Base-by-base conservation (phyloP, 2,329 filamentous ascomycete genomes). In the Colletotrichum kahawae region DNA sequence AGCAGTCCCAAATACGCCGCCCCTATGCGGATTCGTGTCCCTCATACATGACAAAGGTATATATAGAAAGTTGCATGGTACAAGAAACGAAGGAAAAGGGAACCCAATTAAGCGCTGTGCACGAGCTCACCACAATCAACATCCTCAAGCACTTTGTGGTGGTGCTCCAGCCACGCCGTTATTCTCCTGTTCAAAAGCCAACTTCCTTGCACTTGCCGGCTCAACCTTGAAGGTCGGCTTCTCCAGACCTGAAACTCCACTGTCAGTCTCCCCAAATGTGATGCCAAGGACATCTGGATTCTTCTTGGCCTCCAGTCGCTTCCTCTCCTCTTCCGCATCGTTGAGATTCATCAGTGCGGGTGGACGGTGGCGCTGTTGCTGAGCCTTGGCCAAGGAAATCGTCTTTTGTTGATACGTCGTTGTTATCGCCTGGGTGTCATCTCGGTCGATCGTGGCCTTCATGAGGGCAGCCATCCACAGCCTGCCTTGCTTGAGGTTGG, bases 391-490 rank as follows among this genome's bases (percentile, higher is more conserved):
- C 8, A 99, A 91, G 31, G 94, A 97, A 70, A 99, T 98, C 0
- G 97, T 99, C 88, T 98, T 97, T 82, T 98, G 96, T 82, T 98
- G 96, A 85, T 98, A 98, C 5, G 95, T 98, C 5, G 95, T 97
- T 24, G 95, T 95, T 75, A 98, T 93, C 12, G 93, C 91, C 76
- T 94, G 91, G 5, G 91, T 91, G 80, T 94, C 92, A 79, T 99
- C 97, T 76, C 96, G 93, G 82, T 98, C 96, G 79, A 99, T 99
- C 2, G 97, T 99, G 13, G 97, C 97, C 86, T 99, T 99, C 95
- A 99, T 98, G 67, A 99, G 87, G 7, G 97, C 97, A 6, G 95
- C 97, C 97, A 99, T 99, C 97, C 97, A 99, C 54, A 97, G 87
- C 14, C 97, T 92, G 18, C 97, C 97, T 81, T 97, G 92, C 79